Evolutionary conservation across 2,329 filamentous ascomycete species (phyloP).

Genomic region (Curvularia spicifera): DNA sequence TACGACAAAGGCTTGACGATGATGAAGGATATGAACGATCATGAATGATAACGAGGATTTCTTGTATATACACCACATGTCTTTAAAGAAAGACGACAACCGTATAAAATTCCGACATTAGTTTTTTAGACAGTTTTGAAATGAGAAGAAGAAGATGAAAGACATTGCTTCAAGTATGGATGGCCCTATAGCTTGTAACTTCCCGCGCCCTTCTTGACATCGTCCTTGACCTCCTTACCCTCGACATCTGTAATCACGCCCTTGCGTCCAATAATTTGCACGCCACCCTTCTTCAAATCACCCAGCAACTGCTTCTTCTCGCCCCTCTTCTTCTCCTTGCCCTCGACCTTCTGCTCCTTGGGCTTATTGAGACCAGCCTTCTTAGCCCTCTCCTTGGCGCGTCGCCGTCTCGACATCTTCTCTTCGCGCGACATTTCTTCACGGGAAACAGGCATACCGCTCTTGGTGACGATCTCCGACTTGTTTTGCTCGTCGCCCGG

Average conservation of each 20-base stretch:
- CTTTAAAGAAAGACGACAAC: not conserved
- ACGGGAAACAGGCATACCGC: conserved; percentile 75
- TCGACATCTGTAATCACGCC: conserved; percentile 84
- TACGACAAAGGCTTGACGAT: not conserved
- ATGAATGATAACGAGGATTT: not conserved
- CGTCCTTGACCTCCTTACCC: conserved; percentile 70
- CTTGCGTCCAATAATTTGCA: conserved; percentile 90
- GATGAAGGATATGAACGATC: not conserved
- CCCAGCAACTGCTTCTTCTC: conserved; percentile 66
- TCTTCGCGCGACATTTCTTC: conserved; percentile 91
- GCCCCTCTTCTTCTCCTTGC: conserved; percentile 63
- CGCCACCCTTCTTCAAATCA: conserved; percentile 80
- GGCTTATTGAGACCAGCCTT: conserved; percentile 65
- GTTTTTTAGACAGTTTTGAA: not conserved
- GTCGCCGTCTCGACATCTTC: conserved; percentile 74
- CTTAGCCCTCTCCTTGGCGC: conserved; percentile 84
- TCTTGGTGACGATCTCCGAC: conserved; percentile 78
- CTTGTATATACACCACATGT: not conserved
- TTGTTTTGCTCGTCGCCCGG: conserved; percentile 71
- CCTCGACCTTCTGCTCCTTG: conserved; percentile 48
- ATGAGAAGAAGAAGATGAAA: not conserved
- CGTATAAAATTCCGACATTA: not conserved
- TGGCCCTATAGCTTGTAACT: conserved; percentile 43
- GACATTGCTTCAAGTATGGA: not conserved
- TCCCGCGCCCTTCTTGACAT: conserved; percentile 36